These are phyloP conservation scores for Capsella rubella DNA, from an alignment of 441 rosid species.

Conservation along the genomic window DNA sequence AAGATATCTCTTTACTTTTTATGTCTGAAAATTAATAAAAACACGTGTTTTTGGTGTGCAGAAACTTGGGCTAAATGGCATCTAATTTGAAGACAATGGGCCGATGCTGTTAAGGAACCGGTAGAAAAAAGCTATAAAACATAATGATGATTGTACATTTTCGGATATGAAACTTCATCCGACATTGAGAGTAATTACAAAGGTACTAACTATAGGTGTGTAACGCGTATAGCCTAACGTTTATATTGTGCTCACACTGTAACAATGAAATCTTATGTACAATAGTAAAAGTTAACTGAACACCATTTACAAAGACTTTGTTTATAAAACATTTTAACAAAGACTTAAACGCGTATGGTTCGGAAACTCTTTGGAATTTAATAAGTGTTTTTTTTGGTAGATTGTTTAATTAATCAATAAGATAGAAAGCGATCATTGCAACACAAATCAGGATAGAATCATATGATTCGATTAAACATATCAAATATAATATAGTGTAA, in stretches of 20 bases:
- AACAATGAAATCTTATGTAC: too few species aligned
- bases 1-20: too few species aligned
- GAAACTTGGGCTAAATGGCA: too few species aligned
- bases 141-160: neutral
- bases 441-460: slow-evolving; percentile 2
- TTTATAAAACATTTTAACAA: too few species aligned
- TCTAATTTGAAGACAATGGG: too few species aligned
- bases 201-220: too few species aligned
- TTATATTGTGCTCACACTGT: neutral
- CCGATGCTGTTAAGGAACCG: neutral
- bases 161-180: neutral
- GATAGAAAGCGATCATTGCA: slow-evolving; percentile 7
- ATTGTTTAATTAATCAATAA: slow-evolving; percentile 22
- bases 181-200: neutral
- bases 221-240: neutral
- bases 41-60: too few species aligned
- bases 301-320: too few species aligned
- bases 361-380: neutral
- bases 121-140: neutral
- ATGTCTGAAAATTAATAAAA: too few species aligned
- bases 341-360: slow-evolving; percentile 14
- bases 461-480: slow-evolving; percentile 18
- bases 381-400: neutral
- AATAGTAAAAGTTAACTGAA: too few species aligned
- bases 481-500: slow-evolving; percentile 18